These are phyloP conservation scores for Tillandsia leiboldiana DNA, from an alignment of 176 grass and related monocot species.

Conservation along the genomic window DNA sequence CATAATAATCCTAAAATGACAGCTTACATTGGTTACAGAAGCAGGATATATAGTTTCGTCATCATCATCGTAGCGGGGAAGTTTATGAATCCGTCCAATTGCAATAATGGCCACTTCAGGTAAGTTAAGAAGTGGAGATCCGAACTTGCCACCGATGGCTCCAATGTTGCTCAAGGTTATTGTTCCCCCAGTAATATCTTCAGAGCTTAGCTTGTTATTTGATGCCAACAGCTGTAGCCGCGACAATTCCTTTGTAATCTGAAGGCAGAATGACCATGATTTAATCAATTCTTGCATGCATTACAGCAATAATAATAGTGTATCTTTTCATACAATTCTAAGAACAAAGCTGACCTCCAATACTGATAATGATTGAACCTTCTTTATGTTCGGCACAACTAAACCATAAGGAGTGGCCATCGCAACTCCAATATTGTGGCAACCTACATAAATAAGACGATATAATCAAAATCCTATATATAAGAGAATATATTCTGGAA, in stretches of 20 bases:
- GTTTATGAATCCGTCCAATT: conserved; percentile 68
- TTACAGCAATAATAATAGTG: conserved; percentile 8
- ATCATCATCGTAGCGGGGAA: conserved; percentile 62
- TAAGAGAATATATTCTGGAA: not conserved
- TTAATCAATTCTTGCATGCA: conserved; percentile 2
- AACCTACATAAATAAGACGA: conserved; percentile 41
- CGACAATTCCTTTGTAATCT: conserved; percentile 83
- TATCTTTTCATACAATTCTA: not conserved
- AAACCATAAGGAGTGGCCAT: conserved; percentile 87
- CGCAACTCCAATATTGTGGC: conserved; percentile 87
- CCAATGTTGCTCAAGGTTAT: conserved; percentile 98
- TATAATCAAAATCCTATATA: conserved; percentile 16
- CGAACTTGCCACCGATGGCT: conserved; percentile 90
- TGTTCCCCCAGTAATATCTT: conserved; percentile 75
- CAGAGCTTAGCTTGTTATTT: conserved; percentile 48
- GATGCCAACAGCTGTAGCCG: conserved; percentile 64
- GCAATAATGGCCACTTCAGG: conserved; percentile 97
- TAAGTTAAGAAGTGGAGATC: conserved; percentile 85
- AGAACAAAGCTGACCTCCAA: conserved; percentile 51
- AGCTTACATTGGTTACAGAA: conserved; percentile 68
- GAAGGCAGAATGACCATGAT: conserved; percentile 12
- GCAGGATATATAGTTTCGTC: conserved; percentile 57
- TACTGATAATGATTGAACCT: conserved; percentile 80
- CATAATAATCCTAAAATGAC: not conserved
- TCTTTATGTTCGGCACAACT: conserved; percentile 91